Evolutionary conservation across 257 asterid species (phyloP).

Genomic region (Salvia hispanica): DNA sequence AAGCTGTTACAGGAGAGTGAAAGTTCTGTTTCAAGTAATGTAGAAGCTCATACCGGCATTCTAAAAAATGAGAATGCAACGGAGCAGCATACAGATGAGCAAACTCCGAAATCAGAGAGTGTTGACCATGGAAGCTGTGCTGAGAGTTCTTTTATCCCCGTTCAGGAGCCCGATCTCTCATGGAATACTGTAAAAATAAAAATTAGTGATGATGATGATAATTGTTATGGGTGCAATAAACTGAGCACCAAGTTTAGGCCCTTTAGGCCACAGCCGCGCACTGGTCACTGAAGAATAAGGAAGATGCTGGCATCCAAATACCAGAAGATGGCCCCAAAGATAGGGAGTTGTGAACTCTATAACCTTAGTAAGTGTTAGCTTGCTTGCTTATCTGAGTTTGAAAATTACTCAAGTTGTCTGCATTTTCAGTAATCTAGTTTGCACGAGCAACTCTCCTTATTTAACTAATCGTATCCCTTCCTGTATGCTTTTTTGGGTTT

Average conservation of each 20-base stretch:
- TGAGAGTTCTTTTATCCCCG: slow-evolving; percentile 61
- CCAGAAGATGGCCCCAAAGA: slow-evolving; percentile 70
- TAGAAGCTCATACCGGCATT: slow-evolving; percentile 39
- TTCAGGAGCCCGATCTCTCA: slow-evolving; percentile 43
- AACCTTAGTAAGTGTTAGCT: slow-evolving; percentile 55
- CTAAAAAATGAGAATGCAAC: slow-evolving; percentile 36
- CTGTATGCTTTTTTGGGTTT: neutral
- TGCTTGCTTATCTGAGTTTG: slow-evolving; percentile 22
- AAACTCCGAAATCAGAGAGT: slow-evolving; percentile 54
- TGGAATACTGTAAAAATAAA: slow-evolving; percentile 82
- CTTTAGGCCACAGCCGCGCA: slow-evolving; percentile 59
- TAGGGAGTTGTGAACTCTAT: slow-evolving; percentile 59
- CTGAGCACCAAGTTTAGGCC: slow-evolving; percentile 65
- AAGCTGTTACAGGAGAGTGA: slow-evolving; percentile 84
- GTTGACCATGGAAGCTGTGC: slow-evolving; percentile 79
- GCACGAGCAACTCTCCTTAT: neutral
- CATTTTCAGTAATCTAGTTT: neutral
- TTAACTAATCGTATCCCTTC: slow-evolving; percentile 9
- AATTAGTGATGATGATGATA: slow-evolving; percentile 95
- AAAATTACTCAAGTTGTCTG: neutral
- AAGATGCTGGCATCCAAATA: slow-evolving; percentile 71
- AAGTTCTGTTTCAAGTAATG: slow-evolving; percentile 83
- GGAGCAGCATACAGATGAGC: slow-evolving; percentile 43
- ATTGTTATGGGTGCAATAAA: slow-evolving; percentile 74
- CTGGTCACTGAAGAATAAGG: slow-evolving; percentile 64